Evolutionary conservation across 768 basidiomycete genomes (phyloP), one percentile per base, ranked within the genome.

Genomic region (Russula griseocarnosa): DNA sequence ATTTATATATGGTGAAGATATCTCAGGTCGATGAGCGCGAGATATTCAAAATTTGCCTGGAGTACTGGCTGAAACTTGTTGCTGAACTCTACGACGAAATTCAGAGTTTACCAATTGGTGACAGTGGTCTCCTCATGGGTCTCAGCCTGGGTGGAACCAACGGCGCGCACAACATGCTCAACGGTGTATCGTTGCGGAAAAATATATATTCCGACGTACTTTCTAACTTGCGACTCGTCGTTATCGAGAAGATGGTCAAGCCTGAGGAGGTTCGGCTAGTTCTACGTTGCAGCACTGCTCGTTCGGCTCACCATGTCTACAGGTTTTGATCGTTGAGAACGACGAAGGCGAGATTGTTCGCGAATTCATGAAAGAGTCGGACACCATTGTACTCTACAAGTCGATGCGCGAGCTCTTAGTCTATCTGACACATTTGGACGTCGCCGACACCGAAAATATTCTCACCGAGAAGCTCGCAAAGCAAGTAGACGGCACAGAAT

Each of bases 281-380:
- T 40, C 20, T 26, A n/a, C 30, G 26, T 38, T 47, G 44, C 38
- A 32, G 44, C 30, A 61, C 69, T 62, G 67, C 34, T 60, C 24
- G 62, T 24, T n/a, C 7, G 55, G 22, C 50, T 53, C 28, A 64
- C n/a, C 3, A 26, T 30, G 6, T 63, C 14, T 20, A 59, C 49
- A 98, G 94, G 95, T 98, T 8, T 80, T 99, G 54, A 95, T 98
- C 68, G 97, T 98, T 28, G 97, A 98, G 77, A 98, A 99, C 71
- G 97, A 99, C 67, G 97, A 99, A 75, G 97, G 97, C 63, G 97
- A 99, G 80, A 97, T 98, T 66, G 97, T 99, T 13, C 86, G 97
- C 66, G 97, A 99, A 75, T 98, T 98, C 76, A 92, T 98, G 93
- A 92, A 98, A 79, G 97, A 99, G 78, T 87, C 80, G 71, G 97